Base-by-base conservation (phyloP, 2,329 filamentous ascomycete genomes). In the Alternaria brassicae region DNA sequence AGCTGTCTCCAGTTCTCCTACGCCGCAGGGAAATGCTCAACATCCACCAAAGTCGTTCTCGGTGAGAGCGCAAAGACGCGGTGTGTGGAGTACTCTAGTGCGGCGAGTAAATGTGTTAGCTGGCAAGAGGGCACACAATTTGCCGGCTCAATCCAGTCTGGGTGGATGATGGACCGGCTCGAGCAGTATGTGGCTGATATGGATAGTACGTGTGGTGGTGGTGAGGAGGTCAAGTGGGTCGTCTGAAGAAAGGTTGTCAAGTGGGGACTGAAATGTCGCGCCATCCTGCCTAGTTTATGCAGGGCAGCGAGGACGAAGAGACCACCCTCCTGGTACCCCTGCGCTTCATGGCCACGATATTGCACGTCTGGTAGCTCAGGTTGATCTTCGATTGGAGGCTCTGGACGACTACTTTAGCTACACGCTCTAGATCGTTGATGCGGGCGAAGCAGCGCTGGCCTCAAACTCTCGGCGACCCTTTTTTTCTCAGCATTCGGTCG, bases 1-100 rank as follows among this genome's bases (percentile, higher is more conserved):
- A 30, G 10, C 12, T 58, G 56, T 49, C 50, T 58, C 12, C 56
- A 58, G 13, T 58, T 53, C 28, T 58, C 56, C 8, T 58, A 58
- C 2, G 36, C 28, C 1, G 27, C 34, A 15, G 56, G 42, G 13
- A 54, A 37, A 5, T 58, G 50, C 17, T 53, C 41, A 2, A 49
- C 44, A 15, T 53, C 56, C 2, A 30, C 50, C 0, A 4, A n/a
- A 2, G 36, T 48, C 13, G 34, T 44, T 3, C 23, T 54, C 13
- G 50, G 56, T 13, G 36, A 58, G 19, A 30, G 41, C 4, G 50
- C 50, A 27, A 49, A 34, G 10, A 48, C 15, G 15, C 34, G 44
- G 10, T 56, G 53, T 51, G 19, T 53, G 7, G 50, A 58, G 23
- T 56, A 56, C 19, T 56, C 45, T 1, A 28, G 19, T 6, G 37